Base-by-base conservation (phyloP, 1,284 basidiomycete genomes). In the Cutaneotrichosporon sp. region DNA sequence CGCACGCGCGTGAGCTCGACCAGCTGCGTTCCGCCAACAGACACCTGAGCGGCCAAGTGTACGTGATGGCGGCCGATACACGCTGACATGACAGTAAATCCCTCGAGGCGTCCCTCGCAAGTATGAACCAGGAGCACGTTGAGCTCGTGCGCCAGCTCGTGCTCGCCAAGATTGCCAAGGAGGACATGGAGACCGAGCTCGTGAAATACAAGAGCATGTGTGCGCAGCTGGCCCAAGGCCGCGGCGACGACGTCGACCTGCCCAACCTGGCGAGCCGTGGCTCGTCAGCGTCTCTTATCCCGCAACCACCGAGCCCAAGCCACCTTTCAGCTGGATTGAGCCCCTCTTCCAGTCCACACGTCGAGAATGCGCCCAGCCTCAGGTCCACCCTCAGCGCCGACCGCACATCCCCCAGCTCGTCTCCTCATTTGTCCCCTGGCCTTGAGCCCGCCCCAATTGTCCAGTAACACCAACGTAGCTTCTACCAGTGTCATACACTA, bases 141-240 rank as follows among this genome's bases (percentile, higher is more conserved):
- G 76, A 70, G 39, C 55, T 73, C 14, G 74, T 94, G 80, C 91
- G 92, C 64, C 87, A 94, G 69, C 81, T 96, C 4, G 92, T 97
- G 4, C 88, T 85, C 77, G 80, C 84, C 55, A 83, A 91, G 51
- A 77, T 96, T 34, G 83, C 85, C 55, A 87, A 88, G 64, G 92
- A 97, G 70, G 90, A 94, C 67, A 79, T 90, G 56, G 92, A 96
- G 72, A 81, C 83, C 51, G 88, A 96, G 70, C 81, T 96, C 10
- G 90, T 96, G 34, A 83, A 86, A 39, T 96, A 92, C 74, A 96
- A 94, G 73, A 76, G 92, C 36, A 74, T 92, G 88, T 90, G 65
- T 71, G 88, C 79, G 13, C 21, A 42, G 34, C 51, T 59, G 7
- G 48, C 53, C 3, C 56, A 58, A 40, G 36, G 46, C 8, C 37